These are phyloP conservation scores for Coriaria nepalensis DNA, from an alignment of 306 rosid species.

Conservation along the genomic window DNA sequence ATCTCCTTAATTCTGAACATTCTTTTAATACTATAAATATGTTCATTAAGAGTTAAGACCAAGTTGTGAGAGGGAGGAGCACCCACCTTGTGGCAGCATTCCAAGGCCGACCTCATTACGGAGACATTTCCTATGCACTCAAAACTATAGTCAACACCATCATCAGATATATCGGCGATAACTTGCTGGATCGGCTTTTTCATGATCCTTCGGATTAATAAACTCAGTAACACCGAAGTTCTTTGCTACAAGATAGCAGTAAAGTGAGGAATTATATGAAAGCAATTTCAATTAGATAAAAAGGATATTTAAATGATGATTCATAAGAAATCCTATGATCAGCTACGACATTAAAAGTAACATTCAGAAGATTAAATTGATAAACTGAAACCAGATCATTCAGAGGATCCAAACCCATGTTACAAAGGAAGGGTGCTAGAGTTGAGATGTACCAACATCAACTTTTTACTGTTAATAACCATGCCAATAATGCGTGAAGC, in stretches of 20 bases:
- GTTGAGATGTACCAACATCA: slow-evolving; percentile 38
- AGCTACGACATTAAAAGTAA: too few species aligned
- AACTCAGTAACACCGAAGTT: slow-evolving; percentile 82
- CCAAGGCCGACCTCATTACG: slow-evolving; percentile 87
- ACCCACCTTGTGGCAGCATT: slow-evolving; percentile 89
- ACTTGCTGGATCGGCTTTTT: slow-evolving; percentile 83
- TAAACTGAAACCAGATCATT: background rate
- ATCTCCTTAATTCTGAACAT: too few species aligned
- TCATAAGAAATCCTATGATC: too few species aligned
- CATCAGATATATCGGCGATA: slow-evolving; percentile 71
- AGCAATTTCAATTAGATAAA: too few species aligned
- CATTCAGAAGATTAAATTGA: too few species aligned
- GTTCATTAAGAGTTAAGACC: too few species aligned
- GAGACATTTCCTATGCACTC: slow-evolving; percentile 97
- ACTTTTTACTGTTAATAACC: slow-evolving; percentile 69
- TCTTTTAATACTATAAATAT: too few species aligned
- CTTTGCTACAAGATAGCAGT: slow-evolving; percentile 48
- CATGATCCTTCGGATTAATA: slow-evolving; percentile 83
- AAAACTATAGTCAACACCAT: slow-evolving; percentile 91
- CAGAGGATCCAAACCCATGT: background rate
- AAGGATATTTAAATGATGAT: too few species aligned
- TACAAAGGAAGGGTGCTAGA: slow-evolving; percentile 1
- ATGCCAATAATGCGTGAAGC: slow-evolving; percentile 80
- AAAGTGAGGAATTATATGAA: background rate
- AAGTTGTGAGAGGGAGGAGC: background rate